Evolutionary conservation across 805 yeast species (phyloP), one percentile per base, ranked within the genome.

Genomic region (Starmerella powellii): DNA sequence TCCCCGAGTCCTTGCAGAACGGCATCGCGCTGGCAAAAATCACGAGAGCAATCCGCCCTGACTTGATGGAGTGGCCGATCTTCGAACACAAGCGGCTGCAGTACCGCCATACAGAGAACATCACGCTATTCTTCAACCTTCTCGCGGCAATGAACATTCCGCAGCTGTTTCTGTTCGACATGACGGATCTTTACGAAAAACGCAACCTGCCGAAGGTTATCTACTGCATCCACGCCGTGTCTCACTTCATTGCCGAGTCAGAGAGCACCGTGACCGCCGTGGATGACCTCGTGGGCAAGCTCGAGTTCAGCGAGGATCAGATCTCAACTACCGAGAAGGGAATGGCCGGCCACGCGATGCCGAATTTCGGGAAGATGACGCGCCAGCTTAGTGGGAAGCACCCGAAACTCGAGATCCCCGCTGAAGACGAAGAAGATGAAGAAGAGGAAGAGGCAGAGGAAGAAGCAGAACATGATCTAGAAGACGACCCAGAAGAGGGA

Each of bases 131-230:
- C 59, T 79, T 88, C 58, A 50, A 53, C 16, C 72, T 88, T 42
- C 65, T 85, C 24, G 78, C 74, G 42, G 72, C 66, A 45, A 69
- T 85, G 46, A 77, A 74, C 21, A 76, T 91, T 50, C 98, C 97
- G 0, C 87, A 83, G 43, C 69, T 86, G 41, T 91, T 87, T 59
- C 72, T 81, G 37, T 91, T 91, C 58, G 98, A 88, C 58, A 71
- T 87, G 45, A 86, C 94, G 3, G 98, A 91, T 61, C 67, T 91
- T 29, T 91, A 86, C 62, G 96, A 91, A 56, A 79, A 80, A 56
- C 87, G 85, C 55, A 82, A 88, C 56, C 73, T 87, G 17, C 97
- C 97, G 13, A 87, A 84, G 56, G 97, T 91, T 20, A 80, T 91
- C 57, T 86, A 85, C 61, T 87, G 96, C 52, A 62, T 91, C 29